These are phyloP conservation scores for Colletotrichum spaethianum DNA, from an alignment of 2,329 filamentous ascomycete species.

Conservation along the genomic window DNA sequence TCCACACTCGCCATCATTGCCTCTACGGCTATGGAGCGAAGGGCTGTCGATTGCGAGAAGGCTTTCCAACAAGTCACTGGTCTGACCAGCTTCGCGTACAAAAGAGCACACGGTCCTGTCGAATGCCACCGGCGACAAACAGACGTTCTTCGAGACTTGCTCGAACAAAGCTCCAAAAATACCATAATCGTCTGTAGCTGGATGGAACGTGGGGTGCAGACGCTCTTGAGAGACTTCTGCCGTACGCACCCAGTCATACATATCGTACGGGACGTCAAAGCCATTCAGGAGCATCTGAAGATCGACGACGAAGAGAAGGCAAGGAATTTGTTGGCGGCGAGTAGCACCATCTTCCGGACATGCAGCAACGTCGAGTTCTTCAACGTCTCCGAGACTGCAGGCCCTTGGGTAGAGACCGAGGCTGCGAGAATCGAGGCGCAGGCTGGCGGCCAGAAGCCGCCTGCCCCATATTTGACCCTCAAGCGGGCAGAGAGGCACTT, in stretches of 20 bases:
- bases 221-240: conserved; percentile 73
- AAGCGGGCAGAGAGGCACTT: conserved; percentile 80
- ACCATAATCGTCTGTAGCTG: conserved; percentile 82
- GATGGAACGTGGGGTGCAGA: conserved; percentile 75
- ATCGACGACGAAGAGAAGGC: conserved; percentile 70
- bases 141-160: conserved; percentile 71
- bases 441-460: conserved; percentile 53
- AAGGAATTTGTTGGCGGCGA: conserved; percentile 70
- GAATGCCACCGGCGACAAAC: conserved; percentile 76
- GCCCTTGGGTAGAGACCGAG: conserved; percentile 32
- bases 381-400: conserved; percentile 73
- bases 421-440: conserved; percentile 36
- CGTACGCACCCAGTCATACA: conserved; percentile 79
- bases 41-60: conserved; percentile 78
- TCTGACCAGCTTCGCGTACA: conserved; percentile 73
- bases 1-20: conserved; percentile 83
- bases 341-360: conserved; percentile 71
- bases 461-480: conserved; percentile 74
- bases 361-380: conserved; percentile 85
- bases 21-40: conserved; percentile 77
- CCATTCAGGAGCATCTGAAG: conserved; percentile 75
- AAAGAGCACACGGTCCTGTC: conserved; percentile 71
- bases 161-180: conserved; percentile 71
- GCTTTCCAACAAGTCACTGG: conserved; percentile 77
- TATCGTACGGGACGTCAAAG: conserved; percentile 74